Evolutionary conservation across 352 stramenopile genomes (phyloP).

Genomic region (Pythium angustatum): DNA sequence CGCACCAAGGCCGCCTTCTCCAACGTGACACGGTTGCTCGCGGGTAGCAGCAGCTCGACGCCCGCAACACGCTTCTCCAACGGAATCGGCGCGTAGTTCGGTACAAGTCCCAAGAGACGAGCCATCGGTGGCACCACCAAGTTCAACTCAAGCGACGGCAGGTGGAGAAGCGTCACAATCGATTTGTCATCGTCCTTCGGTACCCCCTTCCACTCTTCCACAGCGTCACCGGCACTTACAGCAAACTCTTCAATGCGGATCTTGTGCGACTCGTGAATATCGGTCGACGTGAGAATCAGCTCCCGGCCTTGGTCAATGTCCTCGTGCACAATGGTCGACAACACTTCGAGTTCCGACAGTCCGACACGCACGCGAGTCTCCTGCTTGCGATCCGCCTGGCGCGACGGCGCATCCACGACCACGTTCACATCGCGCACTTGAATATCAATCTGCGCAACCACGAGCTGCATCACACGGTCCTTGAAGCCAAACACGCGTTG

Average conservation of each 20-base stretch:
- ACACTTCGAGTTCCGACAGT: conserved; percentile 24
- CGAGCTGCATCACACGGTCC: conserved; percentile 34
- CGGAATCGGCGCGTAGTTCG: conserved; percentile 31
- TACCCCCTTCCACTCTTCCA: conserved; percentile 25
- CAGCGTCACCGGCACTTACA: conserved; percentile 14
- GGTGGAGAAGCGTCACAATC: conserved; percentile 20
- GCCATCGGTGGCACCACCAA: conserved; percentile 33
- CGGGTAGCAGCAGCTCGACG: conserved; percentile 28
- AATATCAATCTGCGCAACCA: conserved; percentile 34
- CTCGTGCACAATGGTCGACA: conserved; percentile 27
- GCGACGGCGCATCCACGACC: conserved; percentile 17
- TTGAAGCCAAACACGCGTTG: conserved; percentile 30
- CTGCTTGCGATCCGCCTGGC: not conserved
- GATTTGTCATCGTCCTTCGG: conserved; percentile 20
- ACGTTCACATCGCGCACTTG: conserved; percentile 28
- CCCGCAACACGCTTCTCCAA: conserved; percentile 30
- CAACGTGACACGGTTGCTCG: conserved; percentile 27
- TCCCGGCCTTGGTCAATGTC: conserved; percentile 27
- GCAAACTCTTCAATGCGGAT: conserved; percentile 27
- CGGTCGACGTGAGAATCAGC: conserved; percentile 23
- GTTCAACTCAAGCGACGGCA: conserved; percentile 30
- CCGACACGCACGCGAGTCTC: conserved; percentile 25
- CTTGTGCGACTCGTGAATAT: conserved; percentile 32
- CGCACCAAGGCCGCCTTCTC: conserved; percentile 25
- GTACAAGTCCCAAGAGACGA: conserved; percentile 30